Base-by-base conservation (phyloP, 177 flowering plant species). In the Tripterygium wilfordii region DNA sequence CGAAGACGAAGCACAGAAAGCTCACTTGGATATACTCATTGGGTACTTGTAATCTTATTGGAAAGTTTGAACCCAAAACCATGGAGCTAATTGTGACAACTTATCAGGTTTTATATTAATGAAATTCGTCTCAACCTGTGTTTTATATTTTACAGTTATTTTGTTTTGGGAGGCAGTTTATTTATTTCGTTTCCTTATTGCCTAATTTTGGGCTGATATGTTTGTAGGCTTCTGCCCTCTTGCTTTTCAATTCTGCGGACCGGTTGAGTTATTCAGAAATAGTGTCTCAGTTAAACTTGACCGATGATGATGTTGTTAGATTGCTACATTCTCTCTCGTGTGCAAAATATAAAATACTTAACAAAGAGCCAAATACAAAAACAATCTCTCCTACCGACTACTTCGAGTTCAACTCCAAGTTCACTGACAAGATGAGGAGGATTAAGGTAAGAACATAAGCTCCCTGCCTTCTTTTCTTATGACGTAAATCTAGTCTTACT, bases 21-120 rank as follows among this genome's bases (percentile, higher is more conserved):
- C 86, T 87, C 31, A 87, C 96, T 4, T 90, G 96, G 94, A 87
- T 90, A 57, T 90, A 82, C 61, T 90, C 97, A 3, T 53, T 90
- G 66, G 97, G 96, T 33, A 90, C 90, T 30, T 87, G 97, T 62
- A 84, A 87, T 64, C 62, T 90, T 47, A 76, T 47, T 50, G 97
- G 97, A 16, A 87, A 82, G 64, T 85, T 90, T 72, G 96, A 82
- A 14, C 68, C 79, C 5, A 90, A 88, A 68, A 69, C 81, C 5
- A 76, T 88, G 49, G 98, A 88, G 70, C 66, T 90, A 44, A 71
- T 85, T 63, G 98, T 90, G 26, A 80, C 96, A 22, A 90, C 98
- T 10, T 85, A 79, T 61, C 97, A 87, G 90, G 97, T 83, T 38
- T 52, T 9, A 48, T 48, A 8, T 41, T 40, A 12, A 24, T 41